Conservation (phyloP, 2,329 filamentous ascomycete species). For the Metarhizium album region DNA sequence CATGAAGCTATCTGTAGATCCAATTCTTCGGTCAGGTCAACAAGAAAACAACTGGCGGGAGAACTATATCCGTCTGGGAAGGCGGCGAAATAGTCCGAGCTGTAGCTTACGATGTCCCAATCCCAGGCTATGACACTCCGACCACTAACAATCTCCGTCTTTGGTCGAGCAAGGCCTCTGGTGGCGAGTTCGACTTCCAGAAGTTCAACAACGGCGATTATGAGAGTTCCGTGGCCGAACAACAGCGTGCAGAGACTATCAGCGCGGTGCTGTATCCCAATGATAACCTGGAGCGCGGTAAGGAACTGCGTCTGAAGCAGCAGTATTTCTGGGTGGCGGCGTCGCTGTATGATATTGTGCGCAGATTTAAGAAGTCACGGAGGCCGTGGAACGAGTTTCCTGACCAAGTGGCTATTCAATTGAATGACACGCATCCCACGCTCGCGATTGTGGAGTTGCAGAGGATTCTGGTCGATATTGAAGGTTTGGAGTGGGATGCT, state of each 20-base stretch:
- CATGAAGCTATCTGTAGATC: slow-evolving; percentile 36
- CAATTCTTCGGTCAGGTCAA: slow-evolving; percentile 87
- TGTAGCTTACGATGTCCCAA: slow-evolving; percentile 84
- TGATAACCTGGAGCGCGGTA: slow-evolving; percentile 90
- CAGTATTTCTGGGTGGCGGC: slow-evolving; percentile 99
- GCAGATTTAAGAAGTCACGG: slow-evolving; percentile 95
- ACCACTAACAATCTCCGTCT: slow-evolving; percentile 95
- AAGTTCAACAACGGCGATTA: slow-evolving; percentile 99
- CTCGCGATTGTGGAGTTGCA: slow-evolving; percentile 93
- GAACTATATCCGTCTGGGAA: slow-evolving; percentile 68
- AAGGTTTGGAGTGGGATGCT: slow-evolving; percentile 86
- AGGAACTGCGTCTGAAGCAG: slow-evolving; percentile 95
- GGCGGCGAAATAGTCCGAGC: slow-evolving; percentile 87
- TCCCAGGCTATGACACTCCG: slow-evolving; percentile 80
- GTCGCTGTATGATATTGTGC: slow-evolving; percentile 90
- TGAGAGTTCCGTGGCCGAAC: slow-evolving; percentile 93
- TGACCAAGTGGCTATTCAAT: slow-evolving; percentile 90
- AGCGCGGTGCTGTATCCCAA: slow-evolving; percentile 96
- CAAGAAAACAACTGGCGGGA: slow-evolving; percentile 66
- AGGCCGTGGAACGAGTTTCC: slow-evolving; percentile 85
- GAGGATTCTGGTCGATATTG: slow-evolving; percentile 79
- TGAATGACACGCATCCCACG: slow-evolving; percentile 96
- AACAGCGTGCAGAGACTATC: slow-evolving; percentile 98
- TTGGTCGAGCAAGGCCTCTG: slow-evolving; percentile 96
- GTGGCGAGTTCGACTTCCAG: slow-evolving; percentile 97